Evolutionary conservation across 2,329 filamentous ascomycete species (phyloP).

Genomic region (Acrodontium crateriforme): DNA sequence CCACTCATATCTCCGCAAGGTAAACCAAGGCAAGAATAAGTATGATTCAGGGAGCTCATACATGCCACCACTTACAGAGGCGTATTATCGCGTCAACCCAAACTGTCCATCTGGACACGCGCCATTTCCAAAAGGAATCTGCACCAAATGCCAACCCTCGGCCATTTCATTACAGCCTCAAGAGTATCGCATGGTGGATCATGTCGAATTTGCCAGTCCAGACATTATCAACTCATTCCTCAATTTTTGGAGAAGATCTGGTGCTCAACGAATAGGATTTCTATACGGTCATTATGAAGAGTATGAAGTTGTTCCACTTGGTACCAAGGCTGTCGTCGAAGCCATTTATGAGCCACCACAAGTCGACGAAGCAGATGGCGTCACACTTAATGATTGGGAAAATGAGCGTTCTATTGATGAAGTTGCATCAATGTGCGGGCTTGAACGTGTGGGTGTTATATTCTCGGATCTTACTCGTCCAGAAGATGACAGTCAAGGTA

Average conservation of each 20-base stretch:
- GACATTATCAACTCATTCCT: conserved; percentile 79
- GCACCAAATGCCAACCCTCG: conserved; percentile 94
- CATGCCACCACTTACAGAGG: conserved; percentile 87
- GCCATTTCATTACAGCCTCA: conserved; percentile 93
- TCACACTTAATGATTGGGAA: conserved; percentile 73
- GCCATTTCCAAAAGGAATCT: conserved; percentile 90
- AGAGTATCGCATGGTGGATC: conserved; percentile 90
- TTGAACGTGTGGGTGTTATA: conserved; percentile 82
- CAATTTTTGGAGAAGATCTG: conserved; percentile 80
- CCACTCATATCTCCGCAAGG: conserved; percentile 84
- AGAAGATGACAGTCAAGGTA: conserved; percentile 59
- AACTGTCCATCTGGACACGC: conserved; percentile 90
- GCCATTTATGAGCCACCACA: conserved; percentile 96
- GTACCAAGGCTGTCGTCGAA: conserved; percentile 89
- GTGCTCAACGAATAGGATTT: conserved; percentile 72
- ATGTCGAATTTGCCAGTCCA: conserved; percentile 86
- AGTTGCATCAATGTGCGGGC: conserved; percentile 66
- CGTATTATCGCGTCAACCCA: conserved; percentile 75
- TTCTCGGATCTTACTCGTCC: conserved; percentile 79
- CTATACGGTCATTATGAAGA: conserved; percentile 84
- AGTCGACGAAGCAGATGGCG: conserved; percentile 72
- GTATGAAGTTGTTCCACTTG: conserved; percentile 83
- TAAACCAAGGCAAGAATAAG: conserved; percentile 93
- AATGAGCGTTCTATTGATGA: conserved; percentile 71
- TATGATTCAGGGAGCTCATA: conserved; percentile 87